Percentiles rank a stretch among this genome's conserved stretches.
phyloP scores from a whole-genome alignment of 2,329 filamentous ascomycete species.

The Hirsutella thompsonii region DNA sequence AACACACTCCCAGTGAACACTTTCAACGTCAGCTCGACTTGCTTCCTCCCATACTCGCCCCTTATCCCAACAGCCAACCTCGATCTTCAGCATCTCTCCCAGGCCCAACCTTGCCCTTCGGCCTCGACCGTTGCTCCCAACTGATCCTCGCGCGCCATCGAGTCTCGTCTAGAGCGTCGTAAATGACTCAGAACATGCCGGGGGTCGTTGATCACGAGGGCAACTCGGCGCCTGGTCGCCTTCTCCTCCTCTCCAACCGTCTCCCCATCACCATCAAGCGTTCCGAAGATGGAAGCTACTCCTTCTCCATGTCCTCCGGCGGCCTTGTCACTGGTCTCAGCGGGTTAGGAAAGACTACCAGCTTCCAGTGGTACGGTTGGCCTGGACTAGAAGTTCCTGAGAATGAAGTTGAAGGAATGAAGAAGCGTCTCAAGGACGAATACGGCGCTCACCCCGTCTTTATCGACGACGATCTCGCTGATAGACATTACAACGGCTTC shows the following conservation, averaged over 20 bases:
- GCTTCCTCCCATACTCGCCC: not conserved
- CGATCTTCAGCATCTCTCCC: not conserved
- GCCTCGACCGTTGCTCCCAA: not conserved
- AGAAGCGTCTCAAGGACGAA: slow-evolving; percentile 68
- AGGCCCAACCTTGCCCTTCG: too few species aligned
- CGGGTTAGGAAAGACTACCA: slow-evolving; percentile 81
- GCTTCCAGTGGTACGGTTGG: slow-evolving; percentile 98
- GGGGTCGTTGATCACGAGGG: slow-evolving; percentile 19
- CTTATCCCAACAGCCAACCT: not conserved
- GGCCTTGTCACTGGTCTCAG: slow-evolving; percentile 89
- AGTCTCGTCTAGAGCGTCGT: too few species aligned
- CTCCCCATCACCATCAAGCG: slow-evolving; percentile 95
- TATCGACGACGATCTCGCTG: slow-evolving; percentile 83
- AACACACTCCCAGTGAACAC: too few species aligned
- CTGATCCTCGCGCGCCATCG: not conserved
- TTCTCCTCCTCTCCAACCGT: slow-evolving; percentile 87
- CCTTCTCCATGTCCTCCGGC: slow-evolving; percentile 92
- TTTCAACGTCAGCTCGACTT: not conserved
- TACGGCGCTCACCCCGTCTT: slow-evolving; percentile 88
- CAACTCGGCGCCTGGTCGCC: slow-evolving; percentile 29
- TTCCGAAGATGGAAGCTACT: slow-evolving; percentile 80
- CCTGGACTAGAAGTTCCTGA: slow-evolving; percentile 86
- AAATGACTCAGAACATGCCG: slow-evolving; percentile 14
- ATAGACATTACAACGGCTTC: slow-evolving; percentile 96
- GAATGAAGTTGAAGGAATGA: slow-evolving; percentile 62